Percentiles rank a stretch among this genome's conserved stretches.
Conservation (phyloP, 257 asterid species). For the Plectranthus barbatus region DNA sequence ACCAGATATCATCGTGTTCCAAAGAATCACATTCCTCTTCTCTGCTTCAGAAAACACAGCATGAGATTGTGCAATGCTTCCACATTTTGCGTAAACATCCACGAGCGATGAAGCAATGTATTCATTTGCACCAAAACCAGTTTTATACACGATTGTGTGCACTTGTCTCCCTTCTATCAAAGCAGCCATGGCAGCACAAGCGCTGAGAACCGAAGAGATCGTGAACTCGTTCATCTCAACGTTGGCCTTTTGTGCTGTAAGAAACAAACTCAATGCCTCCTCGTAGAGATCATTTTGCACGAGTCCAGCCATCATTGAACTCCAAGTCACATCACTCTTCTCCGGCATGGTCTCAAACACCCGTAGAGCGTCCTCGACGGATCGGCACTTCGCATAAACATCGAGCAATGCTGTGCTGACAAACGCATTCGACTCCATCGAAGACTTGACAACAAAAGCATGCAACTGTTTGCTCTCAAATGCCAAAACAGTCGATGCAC, state of each 20-base stretch:
- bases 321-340: constrained; percentile 76
- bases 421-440: constrained; percentile 43
- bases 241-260: constrained; percentile 26
- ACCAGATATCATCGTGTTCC: constrained; percentile 86
- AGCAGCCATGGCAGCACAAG: constrained; percentile 79
- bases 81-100: constrained; percentile 84
- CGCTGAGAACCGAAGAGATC: constrained; percentile 60
- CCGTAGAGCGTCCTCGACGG: constrained; percentile 45
- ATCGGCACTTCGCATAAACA: constrained; percentile 68
- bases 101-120: constrained; percentile 61
- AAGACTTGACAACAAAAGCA: constrained; percentile 49
- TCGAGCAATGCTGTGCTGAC: constrained; percentile 78
- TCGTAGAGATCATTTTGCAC: constrained; percentile 64
- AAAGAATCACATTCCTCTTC: constrained; percentile 54
- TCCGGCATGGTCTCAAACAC: constrained; percentile 48
- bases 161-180: constrained; percentile 74
- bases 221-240: constrained; percentile 39
- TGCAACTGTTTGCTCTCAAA: constrained; percentile 73
- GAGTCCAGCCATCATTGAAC: constrained; percentile 85
- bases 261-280: constrained; percentile 61
- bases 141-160: constrained; percentile 46
- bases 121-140: constrained; percentile 42
- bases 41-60: constrained; percentile 44
- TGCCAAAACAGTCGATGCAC: constrained; percentile 53
- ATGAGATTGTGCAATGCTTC: constrained; percentile 58